Evolutionary conservation across 208 protist genomes (phyloP).

Genomic region (Trypanosoma platydactyli): DNA sequence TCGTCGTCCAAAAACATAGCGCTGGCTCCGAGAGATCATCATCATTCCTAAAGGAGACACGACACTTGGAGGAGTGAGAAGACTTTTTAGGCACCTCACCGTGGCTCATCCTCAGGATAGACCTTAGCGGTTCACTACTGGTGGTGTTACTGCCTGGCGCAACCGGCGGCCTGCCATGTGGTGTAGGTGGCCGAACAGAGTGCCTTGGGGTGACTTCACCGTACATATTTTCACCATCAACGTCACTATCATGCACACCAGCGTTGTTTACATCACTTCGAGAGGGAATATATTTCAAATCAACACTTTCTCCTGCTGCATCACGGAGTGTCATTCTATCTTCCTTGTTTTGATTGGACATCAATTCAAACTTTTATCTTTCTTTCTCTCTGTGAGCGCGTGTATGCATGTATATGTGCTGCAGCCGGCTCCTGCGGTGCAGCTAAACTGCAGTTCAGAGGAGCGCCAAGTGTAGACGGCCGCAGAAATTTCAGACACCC

Average conservation of each 20-base stretch:
- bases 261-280: not conserved
- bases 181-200: not conserved
- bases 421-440: too few species aligned
- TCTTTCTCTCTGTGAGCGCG: too few species aligned
- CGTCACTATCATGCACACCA: too few species aligned
- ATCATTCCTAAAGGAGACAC: constrained; percentile 22
- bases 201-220: too few species aligned
- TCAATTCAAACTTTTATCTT: not conserved
- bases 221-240: too few species aligned
- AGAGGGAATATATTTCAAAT: too few species aligned
- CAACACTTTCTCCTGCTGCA: too few species aligned
- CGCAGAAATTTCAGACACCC: not conserved
- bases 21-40: constrained; percentile 21
- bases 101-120: constrained; percentile 19
- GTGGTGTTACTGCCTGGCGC: not conserved
- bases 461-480: too few species aligned
- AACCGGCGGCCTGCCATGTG: constrained; percentile 11
- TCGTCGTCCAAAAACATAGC: constrained; percentile 6
- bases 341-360: not conserved
- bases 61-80: not conserved
- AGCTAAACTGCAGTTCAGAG: too few species aligned
- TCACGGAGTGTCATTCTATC: not conserved
- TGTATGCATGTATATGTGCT: too few species aligned
- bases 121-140: constrained; percentile 6
- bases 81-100: not conserved